A percentile compares a stretch with the other conserved stretches of the same genome.
Evolutionary conservation across 768 basidiomycete genomes (phyloP).

Genomic region (Gymnopilus junonius): DNA sequence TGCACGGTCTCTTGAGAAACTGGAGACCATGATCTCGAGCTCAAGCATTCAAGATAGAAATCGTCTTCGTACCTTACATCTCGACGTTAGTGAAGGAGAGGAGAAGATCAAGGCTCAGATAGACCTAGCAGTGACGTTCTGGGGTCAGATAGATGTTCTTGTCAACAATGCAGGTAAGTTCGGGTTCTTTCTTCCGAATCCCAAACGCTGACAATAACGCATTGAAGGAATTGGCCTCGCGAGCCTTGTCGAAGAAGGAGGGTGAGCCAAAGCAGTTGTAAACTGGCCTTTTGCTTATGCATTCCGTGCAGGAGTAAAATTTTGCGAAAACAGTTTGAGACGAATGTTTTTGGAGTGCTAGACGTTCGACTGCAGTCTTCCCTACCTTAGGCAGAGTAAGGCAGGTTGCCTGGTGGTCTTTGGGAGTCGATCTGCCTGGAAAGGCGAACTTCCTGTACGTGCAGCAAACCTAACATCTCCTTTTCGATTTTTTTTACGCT

Average conservation of each 20-base stretch:
- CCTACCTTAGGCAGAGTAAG: conserved; percentile 49
- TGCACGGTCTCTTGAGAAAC: conserved; percentile 46
- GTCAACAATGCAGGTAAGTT: conserved; percentile 66
- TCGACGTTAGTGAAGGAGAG: conserved; percentile 56
- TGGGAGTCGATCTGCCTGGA: conserved; percentile 61
- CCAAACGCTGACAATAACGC: background rate
- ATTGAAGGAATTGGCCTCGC: conserved; percentile 39
- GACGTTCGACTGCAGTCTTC: conserved; percentile 60
- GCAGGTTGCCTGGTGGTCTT: conserved; percentile 51
- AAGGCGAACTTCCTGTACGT: conserved; percentile 45
- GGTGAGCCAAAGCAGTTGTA: conserved; percentile 38
- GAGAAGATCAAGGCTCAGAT: conserved; percentile 45
- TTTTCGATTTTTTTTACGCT: background rate
- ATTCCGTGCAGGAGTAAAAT: conserved; percentile 28
- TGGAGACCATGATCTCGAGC: conserved; percentile 27
- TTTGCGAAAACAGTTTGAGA: conserved; percentile 48
- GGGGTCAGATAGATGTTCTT: conserved; percentile 62
- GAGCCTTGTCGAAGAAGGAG: conserved; percentile 59
- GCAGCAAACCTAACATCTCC: background rate
- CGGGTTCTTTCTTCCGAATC: background rate
- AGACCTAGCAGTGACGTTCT: conserved; percentile 45
- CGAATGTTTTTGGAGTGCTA: conserved; percentile 55
- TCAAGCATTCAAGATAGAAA: conserved; percentile 28
- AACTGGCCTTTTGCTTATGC: background rate
- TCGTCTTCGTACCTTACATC: conserved; percentile 46